phyloP scores from a whole-genome alignment of 306 rosid genomes.

The Dicorynia guianensis region DNA sequence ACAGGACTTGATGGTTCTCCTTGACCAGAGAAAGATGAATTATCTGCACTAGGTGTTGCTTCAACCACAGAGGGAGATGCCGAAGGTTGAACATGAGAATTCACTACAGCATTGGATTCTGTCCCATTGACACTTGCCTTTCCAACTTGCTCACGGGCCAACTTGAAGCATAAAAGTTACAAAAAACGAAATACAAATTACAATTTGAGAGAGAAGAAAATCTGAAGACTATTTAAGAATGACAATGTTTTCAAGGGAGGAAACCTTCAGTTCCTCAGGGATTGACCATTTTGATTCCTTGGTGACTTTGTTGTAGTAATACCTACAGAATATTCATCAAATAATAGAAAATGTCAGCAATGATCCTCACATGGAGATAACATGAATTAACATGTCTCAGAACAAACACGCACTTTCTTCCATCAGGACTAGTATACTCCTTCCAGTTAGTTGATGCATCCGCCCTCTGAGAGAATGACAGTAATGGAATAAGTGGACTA shows the following conservation, averaged over 20 bases:
- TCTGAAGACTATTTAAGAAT: slow-evolving; percentile 14
- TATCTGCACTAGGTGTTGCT: slow-evolving; percentile 54
- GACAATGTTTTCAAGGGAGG: slow-evolving; percentile 31
- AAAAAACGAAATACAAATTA: slow-evolving; percentile 34
- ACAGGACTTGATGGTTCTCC: slow-evolving; percentile 69
- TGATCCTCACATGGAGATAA: slow-evolving; percentile 25
- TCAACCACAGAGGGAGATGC: slow-evolving; percentile 54
- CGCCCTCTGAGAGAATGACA: slow-evolving; percentile 70
- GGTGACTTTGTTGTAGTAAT: slow-evolving; percentile 80
- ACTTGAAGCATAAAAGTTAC: slow-evolving; percentile 53
- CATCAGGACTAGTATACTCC: slow-evolving; percentile 87
- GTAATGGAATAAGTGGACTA: slow-evolving; percentile 43
- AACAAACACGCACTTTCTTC: slow-evolving; percentile 74
- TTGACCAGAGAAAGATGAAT: slow-evolving; percentile 51
- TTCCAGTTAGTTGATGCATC: slow-evolving; percentile 98
- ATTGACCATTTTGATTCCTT: slow-evolving; percentile 90
- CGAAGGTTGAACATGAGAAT: slow-evolving; percentile 56
- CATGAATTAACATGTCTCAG: slow-evolving; percentile 1
- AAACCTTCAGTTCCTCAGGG: slow-evolving; percentile 91
- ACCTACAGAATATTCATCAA: slow-evolving; percentile 63
- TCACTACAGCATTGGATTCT: slow-evolving; percentile 35
- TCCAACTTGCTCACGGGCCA: slow-evolving; percentile 83
- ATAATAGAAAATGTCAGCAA: slow-evolving; percentile 33
- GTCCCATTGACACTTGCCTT: slow-evolving; percentile 59
- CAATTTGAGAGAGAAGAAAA: slow-evolving; percentile 12